These are phyloP conservation scores for Colletotrichum noveboracense DNA, from an alignment of 2,329 filamentous ascomycete genomes.

Conservation along the genomic window DNA sequence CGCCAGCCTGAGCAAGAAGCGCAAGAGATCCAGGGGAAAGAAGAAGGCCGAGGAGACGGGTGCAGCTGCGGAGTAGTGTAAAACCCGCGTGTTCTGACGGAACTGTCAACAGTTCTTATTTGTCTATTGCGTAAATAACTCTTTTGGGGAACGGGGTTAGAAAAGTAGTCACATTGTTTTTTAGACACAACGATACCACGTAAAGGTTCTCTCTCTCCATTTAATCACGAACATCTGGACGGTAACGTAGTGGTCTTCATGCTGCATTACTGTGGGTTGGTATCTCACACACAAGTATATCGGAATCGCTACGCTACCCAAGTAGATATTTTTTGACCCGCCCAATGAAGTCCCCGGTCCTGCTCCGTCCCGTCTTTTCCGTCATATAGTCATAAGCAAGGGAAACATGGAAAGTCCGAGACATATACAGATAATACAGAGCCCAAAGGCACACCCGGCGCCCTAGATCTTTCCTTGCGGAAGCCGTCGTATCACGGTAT, in stretches of 20 bases:
- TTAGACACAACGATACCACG: constrained; percentile 17
- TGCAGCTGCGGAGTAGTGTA: background rate
- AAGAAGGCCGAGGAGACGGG: constrained; percentile 39
- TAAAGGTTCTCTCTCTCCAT: background rate
- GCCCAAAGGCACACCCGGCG: background rate
- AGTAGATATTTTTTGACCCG: background rate
- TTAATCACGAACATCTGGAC: background rate
- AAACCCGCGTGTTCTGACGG: background rate
- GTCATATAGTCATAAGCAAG: background rate
- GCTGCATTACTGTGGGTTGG: background rate
- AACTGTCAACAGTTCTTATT: background rate
- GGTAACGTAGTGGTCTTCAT: background rate
- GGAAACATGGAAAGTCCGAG: background rate
- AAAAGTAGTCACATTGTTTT: constrained; percentile 7
- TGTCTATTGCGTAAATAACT: background rate
- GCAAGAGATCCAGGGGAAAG: constrained; percentile 56
- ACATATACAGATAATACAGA: background rate
- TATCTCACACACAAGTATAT: constrained; percentile 12
- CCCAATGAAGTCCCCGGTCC: background rate
- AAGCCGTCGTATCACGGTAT: background rate
- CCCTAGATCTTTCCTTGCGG: background rate
- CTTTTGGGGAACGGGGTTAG: background rate
- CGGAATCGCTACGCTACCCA: constrained; percentile 3
- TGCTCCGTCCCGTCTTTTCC: background rate
- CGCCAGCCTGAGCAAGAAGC: constrained; percentile 47